Evolutionary conservation across 495 filamentous ascomycete genomes (phyloP), one percentile per base, ranked within the genome.

Genomic region (Tuber melanosporum): DNA sequence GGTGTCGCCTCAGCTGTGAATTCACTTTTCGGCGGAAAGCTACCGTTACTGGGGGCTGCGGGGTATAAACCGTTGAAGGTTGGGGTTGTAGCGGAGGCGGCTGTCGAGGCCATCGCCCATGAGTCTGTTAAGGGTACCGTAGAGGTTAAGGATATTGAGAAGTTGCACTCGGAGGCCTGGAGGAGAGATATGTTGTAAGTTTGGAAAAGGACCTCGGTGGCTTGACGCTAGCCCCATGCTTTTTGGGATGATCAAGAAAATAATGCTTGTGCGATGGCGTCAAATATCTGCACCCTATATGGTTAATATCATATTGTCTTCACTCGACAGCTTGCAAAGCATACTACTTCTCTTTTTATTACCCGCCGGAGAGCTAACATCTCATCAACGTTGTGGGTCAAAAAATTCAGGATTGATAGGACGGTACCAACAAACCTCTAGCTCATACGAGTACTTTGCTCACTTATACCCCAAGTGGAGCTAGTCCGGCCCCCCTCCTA

Each of bases 61-160:
- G 93, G 90, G 1, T 88, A 90, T 76, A 98, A 97, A 85, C 95
- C 95, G 26, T 84, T 97, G 74, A 92, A 92, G 84, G 94, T 90
- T 4, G 95, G 97, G 81, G 76, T 90, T 17, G 95, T 98, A 43
- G 93, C 91, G 0, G 91, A 97, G 83, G 92, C 93, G 0, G 89
- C 94, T 73, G 90, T 96, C 32, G 91, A 97, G 86, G 92, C 90
- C 66, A 86, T 97, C 80, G 88, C 88, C 47, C 90, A 95, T 81
- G 88, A 90, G 74, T 84, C 84, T 17, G 89, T 92, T 17, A 91
- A 87, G 70, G 94, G 94, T 5, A 87, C 89, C 8, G 87, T 95
- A 3, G 91, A 90, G 79, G 88, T 90, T 47, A 86, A 87, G 76
- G 86, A 91, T 80, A 91, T 95, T 78, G 91, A 96, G 83, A 87